Conservation (phyloP, 495 filamentous ascomycete species). For the Neurospora sp. region DNA sequence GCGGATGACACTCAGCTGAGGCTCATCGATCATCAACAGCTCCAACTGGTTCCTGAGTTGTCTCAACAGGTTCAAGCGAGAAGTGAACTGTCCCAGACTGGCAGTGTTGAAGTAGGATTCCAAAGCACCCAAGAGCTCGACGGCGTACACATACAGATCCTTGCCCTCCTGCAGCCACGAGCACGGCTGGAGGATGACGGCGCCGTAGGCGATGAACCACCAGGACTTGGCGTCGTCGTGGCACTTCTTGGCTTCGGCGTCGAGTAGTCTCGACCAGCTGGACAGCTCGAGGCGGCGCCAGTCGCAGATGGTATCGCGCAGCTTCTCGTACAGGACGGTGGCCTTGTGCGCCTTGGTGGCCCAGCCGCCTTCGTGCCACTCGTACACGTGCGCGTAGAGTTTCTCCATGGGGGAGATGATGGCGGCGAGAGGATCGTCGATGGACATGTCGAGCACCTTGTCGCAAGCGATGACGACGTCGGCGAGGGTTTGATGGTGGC, state of each 20-base stretch:
- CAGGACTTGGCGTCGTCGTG: slow-evolving; percentile 69
- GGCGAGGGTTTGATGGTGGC: slow-evolving; percentile 47
- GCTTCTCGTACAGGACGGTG: slow-evolving; percentile 53
- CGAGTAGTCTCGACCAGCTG: slow-evolving; percentile 85
- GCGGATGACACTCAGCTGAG: slow-evolving; percentile 39
- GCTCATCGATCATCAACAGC: slow-evolving; percentile 44
- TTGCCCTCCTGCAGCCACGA: slow-evolving; percentile 44
- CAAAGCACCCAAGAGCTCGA: slow-evolving; percentile 58
- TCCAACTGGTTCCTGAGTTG: slow-evolving; percentile 58
- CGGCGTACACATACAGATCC: slow-evolving; percentile 51
- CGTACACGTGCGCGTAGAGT: slow-evolving; percentile 67
- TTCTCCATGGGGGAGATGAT: slow-evolving; percentile 76
- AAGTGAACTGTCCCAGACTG: slow-evolving; percentile 66
- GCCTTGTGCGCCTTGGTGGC: slow-evolving; percentile 71
- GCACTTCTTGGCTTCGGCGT: slow-evolving; percentile 68
- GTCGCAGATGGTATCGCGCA: slow-evolving; percentile 65
- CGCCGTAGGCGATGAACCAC: slow-evolving; percentile 96
- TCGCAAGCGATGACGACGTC: slow-evolving; percentile 69
- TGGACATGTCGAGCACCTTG: slow-evolving; percentile 59
- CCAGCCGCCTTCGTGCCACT: slow-evolving; percentile 79
- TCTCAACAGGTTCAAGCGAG: slow-evolving; percentile 60
- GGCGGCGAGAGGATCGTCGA: slow-evolving; percentile 79
- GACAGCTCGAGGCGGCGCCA: slow-evolving; percentile 88
- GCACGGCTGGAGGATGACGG: slow-evolving; percentile 64
- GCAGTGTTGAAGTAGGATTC: slow-evolving; percentile 65